Conservation (phyloP, 2,329 filamentous ascomycete species). For the Colletotrichum caudatum region DNA sequence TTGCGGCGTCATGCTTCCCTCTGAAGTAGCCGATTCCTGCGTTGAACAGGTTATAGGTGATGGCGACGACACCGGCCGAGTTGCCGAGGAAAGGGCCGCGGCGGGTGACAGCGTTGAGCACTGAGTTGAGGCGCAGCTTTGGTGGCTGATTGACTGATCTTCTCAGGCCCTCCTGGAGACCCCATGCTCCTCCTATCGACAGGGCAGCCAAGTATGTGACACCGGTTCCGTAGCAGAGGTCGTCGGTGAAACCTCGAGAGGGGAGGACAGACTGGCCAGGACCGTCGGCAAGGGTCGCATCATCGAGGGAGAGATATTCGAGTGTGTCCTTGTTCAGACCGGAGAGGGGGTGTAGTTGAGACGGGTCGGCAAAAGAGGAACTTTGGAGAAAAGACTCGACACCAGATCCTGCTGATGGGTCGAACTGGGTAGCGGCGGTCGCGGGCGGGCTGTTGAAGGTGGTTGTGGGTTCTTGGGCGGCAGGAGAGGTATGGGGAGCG, state of each 20-base stretch:
- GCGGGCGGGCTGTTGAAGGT: slow-evolving; percentile 55
- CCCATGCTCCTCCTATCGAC: slow-evolving; percentile 89
- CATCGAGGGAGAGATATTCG: slow-evolving; percentile 95
- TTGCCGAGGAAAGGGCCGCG: slow-evolving; percentile 96
- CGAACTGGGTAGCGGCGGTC: slow-evolving; percentile 70
- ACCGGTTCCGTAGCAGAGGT: slow-evolving; percentile 97
- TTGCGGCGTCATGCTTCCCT: slow-evolving; percentile 89
- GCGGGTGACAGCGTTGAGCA: slow-evolving; percentile 93
- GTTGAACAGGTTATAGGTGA: slow-evolving; percentile 95
- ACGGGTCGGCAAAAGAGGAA: slow-evolving; percentile 84
- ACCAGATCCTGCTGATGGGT: slow-evolving; percentile 80
- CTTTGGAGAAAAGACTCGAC: slow-evolving; percentile 87
- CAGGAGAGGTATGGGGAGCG: slow-evolving; percentile 47
- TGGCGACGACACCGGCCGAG: slow-evolving; percentile 93
- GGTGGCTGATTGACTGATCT: slow-evolving; percentile 83
- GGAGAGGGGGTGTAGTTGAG: slow-evolving; percentile 90
- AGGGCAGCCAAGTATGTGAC: slow-evolving; percentile 93
- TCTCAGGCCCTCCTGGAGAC: slow-evolving; percentile 87
- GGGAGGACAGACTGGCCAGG: slow-evolving; percentile 91
- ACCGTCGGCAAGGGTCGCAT: slow-evolving; percentile 86
- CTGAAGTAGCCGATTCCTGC: slow-evolving; percentile 82
- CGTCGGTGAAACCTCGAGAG: slow-evolving; percentile 96
- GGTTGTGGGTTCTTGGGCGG: slow-evolving; percentile 60
- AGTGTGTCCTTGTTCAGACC: slow-evolving; percentile 93
- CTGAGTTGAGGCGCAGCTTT: slow-evolving; percentile 92